phyloP scores from a whole-genome alignment of 2,329 filamentous ascomycete genomes.

The Monosporascus sp. region DNA sequence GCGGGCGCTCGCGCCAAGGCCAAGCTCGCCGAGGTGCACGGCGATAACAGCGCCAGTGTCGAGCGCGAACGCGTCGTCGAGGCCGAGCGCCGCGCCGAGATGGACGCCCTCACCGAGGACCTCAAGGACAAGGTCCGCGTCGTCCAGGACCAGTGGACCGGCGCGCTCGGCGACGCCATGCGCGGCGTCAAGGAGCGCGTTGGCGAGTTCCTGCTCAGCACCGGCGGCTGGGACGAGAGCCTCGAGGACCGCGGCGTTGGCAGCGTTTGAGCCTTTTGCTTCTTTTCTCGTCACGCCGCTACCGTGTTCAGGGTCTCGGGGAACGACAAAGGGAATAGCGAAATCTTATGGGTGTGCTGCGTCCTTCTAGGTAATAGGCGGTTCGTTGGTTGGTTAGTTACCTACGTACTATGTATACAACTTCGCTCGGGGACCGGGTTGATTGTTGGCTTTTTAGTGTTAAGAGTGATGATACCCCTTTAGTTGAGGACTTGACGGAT shows the following conservation, averaged over 20 bases:
- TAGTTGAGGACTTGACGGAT: background rate
- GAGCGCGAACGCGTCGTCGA: slow-evolving; percentile 29
- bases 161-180: slow-evolving; percentile 76
- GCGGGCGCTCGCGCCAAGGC: slow-evolving; percentile 60
- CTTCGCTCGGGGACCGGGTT: background rate
- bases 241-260: slow-evolving; percentile 55
- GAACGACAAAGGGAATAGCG: no score
- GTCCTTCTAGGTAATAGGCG: no score
- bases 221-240: slow-evolving; percentile 84
- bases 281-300: slow-evolving; percentile 24
- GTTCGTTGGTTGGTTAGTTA: no score
- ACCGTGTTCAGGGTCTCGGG: background rate
- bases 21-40: slow-evolving; percentile 61
- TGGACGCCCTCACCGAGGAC: slow-evolving; percentile 69
- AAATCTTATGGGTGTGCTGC: no score
- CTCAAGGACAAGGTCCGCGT: slow-evolving; percentile 89
- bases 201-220: slow-evolving; percentile 64
- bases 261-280: slow-evolving; percentile 27
- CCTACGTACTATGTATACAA: background rate
- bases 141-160: slow-evolving; percentile 86
- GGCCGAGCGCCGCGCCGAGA: slow-evolving; percentile 61
- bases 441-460: no score
- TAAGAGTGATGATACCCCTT: background rate
- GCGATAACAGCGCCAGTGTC: no score
- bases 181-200: slow-evolving; percentile 69